Conservation (phyloP, 179 eudicot species). For the Silene vulgaris region DNA sequence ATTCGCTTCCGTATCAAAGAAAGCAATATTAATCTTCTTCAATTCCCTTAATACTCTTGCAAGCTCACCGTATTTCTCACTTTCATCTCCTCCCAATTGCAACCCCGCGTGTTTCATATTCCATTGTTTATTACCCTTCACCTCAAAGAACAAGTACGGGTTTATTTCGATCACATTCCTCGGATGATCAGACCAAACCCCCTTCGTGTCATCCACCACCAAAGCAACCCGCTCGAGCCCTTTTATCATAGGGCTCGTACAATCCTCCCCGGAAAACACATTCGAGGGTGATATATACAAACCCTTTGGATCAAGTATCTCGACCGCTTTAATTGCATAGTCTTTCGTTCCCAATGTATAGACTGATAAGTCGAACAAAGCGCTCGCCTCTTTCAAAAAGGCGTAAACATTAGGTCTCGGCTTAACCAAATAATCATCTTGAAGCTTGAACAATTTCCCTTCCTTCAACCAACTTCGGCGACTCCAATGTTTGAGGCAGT, state of each 20-base stretch:
- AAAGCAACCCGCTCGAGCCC: neutral
- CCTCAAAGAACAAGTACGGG: constrained; percentile 5
- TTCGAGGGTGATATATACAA: neutral
- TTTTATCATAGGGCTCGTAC: neutral
- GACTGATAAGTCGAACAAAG: constrained; percentile 7
- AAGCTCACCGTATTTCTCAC: too few species aligned
- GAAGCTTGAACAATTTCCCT: neutral
- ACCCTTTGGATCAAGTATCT: constrained; percentile 2
- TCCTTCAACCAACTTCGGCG: neutral
- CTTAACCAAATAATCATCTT: neutral
- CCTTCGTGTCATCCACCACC: neutral
- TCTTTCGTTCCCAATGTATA: neutral
- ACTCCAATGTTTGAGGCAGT: neutral
- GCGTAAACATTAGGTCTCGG: constrained; percentile 1
- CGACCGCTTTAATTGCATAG: neutral
- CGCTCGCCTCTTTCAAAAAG: constrained; percentile 10
- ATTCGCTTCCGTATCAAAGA: neutral
- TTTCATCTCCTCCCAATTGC: too few species aligned
- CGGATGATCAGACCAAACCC: neutral
- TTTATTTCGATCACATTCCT: constrained; percentile 9
- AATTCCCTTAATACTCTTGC: neutral
- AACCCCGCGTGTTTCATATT: too few species aligned
- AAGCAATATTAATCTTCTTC: constrained; percentile 8
- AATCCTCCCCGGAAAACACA: neutral
- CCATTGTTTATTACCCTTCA: too few species aligned